A percentile compares a stretch with the other conserved stretches of the same genome.
phyloP scores from a whole-genome alignment of 116 monocot species.

The Papilionanthe hybrid region DNA sequence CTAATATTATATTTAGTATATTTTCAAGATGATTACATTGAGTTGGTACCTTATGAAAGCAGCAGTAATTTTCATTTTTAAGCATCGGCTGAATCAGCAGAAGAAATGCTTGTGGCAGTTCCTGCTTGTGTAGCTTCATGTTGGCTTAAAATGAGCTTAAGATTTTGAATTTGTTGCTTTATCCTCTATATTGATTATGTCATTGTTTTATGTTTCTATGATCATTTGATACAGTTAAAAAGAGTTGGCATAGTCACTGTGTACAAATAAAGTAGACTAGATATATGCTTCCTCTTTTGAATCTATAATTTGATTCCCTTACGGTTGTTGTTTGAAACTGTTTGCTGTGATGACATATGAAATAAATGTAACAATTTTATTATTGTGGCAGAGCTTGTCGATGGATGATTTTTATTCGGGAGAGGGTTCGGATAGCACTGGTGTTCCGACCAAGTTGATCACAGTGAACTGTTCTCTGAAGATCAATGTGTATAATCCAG shows the following conservation, averaged over 20 bases:
- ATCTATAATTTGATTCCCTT: neutral
- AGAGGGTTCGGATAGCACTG: slow-evolving; percentile 73
- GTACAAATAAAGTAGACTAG: neutral
- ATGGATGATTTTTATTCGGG: slow-evolving; percentile 70
- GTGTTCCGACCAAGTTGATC: slow-evolving; percentile 89
- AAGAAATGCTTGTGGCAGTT: neutral
- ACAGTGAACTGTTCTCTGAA: slow-evolving; percentile 81
- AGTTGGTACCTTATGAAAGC: neutral
- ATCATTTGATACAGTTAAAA: neutral
- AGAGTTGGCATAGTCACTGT: neutral
- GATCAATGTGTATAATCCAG: slow-evolving; percentile 71
- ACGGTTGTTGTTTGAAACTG: neutral
- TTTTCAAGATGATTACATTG: neutral
- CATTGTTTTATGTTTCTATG: too few relatives aligned
- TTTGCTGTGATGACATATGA: neutral
- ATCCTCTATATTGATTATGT: too few relatives aligned
- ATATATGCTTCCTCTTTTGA: too few relatives aligned
- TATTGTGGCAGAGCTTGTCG: slow-evolving; percentile 51
- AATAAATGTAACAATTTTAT: neutral
- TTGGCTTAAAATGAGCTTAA: neutral
- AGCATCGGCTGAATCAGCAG: neutral
- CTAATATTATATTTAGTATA: too few relatives aligned
- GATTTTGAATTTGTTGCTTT: neutral
- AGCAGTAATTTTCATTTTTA: too few relatives aligned
- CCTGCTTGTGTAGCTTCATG: neutral